Conservation (phyloP, 108 stramenopile genomes). For the Parietichytrium sp. region DNA sequence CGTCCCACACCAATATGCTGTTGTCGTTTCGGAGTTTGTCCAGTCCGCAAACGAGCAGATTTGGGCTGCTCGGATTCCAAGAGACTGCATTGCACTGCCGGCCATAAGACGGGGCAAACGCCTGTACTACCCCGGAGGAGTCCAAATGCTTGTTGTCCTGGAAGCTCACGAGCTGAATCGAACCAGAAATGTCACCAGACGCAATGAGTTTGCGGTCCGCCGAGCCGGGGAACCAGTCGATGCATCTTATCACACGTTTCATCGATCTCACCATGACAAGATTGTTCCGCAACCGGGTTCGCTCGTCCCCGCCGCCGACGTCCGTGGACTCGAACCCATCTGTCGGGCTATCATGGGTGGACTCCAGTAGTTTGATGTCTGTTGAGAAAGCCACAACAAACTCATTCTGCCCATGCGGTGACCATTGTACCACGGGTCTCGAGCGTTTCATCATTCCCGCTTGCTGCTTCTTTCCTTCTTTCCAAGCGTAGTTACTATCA, state of each 20-base stretch:
- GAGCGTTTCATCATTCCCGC: background rate
- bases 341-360: background rate
- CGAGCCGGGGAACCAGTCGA: slow-evolving; percentile 27
- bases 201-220: slow-evolving; percentile 6
- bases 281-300: background rate
- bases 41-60: background rate
- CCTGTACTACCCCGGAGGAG: background rate
- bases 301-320: no score
- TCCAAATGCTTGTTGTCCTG: background rate
- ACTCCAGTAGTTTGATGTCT: background rate
- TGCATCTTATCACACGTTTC: background rate
- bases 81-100: background rate
- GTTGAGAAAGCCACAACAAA: background rate
- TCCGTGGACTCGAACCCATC: background rate
- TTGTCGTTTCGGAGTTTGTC: background rate
- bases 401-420: slow-evolving; percentile 16
- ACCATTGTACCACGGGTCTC: slow-evolving; percentile 16
- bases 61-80: background rate
- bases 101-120: background rate
- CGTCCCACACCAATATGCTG: background rate
- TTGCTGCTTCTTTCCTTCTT: no score
- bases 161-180: background rate
- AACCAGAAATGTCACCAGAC: background rate
- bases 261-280: background rate
- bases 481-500: no score